Base-by-base conservation (phyloP, 108 stramenopile species). In the Cyclotella choctawhatcheeana region DNA sequence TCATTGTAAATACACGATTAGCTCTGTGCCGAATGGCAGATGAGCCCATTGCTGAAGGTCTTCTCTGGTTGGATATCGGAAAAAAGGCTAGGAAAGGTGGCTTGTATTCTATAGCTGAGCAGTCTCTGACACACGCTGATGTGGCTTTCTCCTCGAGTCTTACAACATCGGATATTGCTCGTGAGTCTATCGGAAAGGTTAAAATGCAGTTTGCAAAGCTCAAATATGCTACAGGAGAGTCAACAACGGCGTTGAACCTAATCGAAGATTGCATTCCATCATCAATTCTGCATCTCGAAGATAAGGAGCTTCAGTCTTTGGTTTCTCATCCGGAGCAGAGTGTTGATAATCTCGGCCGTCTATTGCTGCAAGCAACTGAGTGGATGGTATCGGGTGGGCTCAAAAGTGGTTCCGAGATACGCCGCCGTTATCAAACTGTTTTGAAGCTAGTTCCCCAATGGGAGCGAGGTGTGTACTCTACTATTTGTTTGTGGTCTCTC, bases 331-430 rank as follows among this genome's bases (percentile, higher is more conserved):
- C 34, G n/a, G 63, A 62, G 27, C 44, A 37, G 43, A 77, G 72
- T 61, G 52, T 54, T 17, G 72, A 82, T 22, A 45, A 40, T 20
- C 82, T 87, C 76, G 82, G 86, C 45, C 76, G 80, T 10, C 62
- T 84, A 10, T 61, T 91, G 8, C 73, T 97, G n/a, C 81, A 81
- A 37, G 76, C 87, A 0, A 92, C 92, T 2, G 82, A 84, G 26
- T 97, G 96, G 92, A 86, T 89, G 45, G 88, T 84, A 27, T 91
- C 86, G 18, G 82, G 72, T 6, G 90, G 93, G 0, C 60, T 97
- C 44, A 85, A 88, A 68, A 82, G 83, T 32, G 86, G 81, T 17
- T 67, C 77, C 5, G 93, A 93, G 69, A 84, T 95, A 27, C 82
- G 84, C 27, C 40, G 73, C 18, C 76, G 93, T 0, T 95, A 92